These are phyloP conservation scores for Usnea hakonensis DNA, from an alignment of 495 filamentous ascomycete species.

Conservation along the genomic window DNA sequence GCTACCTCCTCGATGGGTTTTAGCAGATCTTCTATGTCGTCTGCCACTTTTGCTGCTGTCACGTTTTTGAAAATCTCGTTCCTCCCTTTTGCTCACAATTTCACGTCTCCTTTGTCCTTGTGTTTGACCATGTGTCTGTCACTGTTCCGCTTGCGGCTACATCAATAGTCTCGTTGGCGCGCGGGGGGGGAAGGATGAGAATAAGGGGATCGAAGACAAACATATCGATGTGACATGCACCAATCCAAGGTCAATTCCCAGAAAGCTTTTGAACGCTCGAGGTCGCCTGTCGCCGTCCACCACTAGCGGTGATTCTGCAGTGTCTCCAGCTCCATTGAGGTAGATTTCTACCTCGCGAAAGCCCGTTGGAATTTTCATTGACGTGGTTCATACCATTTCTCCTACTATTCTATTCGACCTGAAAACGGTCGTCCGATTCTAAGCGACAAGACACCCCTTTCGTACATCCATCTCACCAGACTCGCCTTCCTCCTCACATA, in stretches of 20 bases:
- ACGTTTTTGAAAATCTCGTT: not conserved
- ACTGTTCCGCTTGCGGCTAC: not conserved
- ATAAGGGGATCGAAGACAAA: too few species aligned
- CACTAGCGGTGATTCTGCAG: not conserved
- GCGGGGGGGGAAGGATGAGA: too few species aligned
- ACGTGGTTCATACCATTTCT: not conserved
- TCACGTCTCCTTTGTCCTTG: not conserved
- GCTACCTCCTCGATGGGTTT: not conserved
- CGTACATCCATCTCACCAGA: not conserved
- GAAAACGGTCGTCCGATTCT: not conserved
- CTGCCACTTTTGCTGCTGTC: not conserved
- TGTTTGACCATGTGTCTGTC: not conserved
- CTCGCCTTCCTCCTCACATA: not conserved
- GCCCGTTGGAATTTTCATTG: not conserved
- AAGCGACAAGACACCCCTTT: not conserved
- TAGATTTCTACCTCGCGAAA: not conserved
- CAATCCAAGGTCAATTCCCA: not conserved
- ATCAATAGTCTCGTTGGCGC: not conserved
- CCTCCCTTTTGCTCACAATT: not conserved
- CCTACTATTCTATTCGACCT: not conserved
- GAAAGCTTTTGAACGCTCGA: not conserved
- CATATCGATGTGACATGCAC: not conserved
- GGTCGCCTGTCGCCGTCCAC: not conserved
- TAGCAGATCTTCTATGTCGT: not conserved
- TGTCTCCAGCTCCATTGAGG: not conserved